phyloP scores from a whole-genome alignment of 768 basidiomycete species.

The Rhodotorula babjevae region DNA sequence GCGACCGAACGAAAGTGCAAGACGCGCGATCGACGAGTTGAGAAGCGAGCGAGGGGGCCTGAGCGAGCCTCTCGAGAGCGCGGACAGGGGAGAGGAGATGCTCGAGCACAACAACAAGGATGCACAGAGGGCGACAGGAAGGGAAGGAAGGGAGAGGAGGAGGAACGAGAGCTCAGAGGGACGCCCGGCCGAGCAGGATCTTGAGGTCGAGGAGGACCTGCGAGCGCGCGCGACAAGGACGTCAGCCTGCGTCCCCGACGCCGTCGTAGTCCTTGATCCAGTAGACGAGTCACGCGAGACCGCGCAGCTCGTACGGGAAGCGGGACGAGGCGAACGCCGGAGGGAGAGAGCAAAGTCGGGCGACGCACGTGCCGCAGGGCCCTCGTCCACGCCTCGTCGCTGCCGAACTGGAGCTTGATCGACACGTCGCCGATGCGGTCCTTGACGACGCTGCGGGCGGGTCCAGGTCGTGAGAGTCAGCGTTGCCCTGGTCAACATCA shows the following conservation, averaged over 20 bases:
- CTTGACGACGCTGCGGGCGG: conserved; percentile 64
- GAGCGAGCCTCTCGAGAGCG: no score
- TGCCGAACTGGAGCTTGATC: conserved; percentile 87
- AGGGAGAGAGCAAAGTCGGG: neutral
- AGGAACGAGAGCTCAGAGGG: conserved; percentile 1
- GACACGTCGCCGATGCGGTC: conserved; percentile 95
- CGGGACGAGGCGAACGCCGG: no score
- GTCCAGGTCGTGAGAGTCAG: neutral
- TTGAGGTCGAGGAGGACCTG: conserved; percentile 61
- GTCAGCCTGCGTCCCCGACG: no score
- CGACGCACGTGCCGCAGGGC: conserved; percentile 72
- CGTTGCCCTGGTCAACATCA: no score
- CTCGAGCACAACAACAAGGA: neutral
- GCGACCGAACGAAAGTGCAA: no score
- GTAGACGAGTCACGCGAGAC: neutral
- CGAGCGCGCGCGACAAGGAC: neutral
- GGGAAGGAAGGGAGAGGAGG: neutral
- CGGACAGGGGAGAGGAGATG: no score
- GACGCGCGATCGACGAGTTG: no score
- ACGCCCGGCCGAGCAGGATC: conserved; percentile 57
- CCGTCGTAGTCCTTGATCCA: conserved; percentile 15
- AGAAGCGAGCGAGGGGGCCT: no score
- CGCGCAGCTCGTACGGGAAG: neutral
- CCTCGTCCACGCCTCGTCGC: conserved; percentile 93
- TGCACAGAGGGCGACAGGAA: no score